Conservation (phyloP, 257 asterid species). For the Paulownia fortunei region DNA sequence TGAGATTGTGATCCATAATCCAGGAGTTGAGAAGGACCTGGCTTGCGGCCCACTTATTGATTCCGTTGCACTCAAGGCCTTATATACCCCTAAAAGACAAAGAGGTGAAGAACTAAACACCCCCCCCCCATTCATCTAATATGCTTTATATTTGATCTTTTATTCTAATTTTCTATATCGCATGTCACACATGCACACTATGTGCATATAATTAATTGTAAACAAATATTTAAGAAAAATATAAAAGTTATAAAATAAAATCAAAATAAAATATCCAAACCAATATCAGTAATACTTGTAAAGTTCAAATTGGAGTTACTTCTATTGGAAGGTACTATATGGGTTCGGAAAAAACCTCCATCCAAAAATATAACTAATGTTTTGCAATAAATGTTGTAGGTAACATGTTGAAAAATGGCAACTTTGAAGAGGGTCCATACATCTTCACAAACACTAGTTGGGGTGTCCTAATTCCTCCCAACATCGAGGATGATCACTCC, state of each 20-base stretch:
- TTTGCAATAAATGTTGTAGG: constrained; percentile 38
- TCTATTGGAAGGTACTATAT: no score
- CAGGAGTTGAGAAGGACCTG: constrained; percentile 62
- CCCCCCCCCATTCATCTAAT: neutral
- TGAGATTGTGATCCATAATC: constrained; percentile 63
- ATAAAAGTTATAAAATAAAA: no score
- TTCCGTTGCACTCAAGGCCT: constrained; percentile 70
- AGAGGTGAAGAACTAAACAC: no score
- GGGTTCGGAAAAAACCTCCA: no score
- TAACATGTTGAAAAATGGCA: constrained; percentile 73
- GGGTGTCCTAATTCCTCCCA: constrained; percentile 84
- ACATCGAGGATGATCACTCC: constrained; percentile 77
- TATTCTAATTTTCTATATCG: no score
- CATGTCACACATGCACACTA: no score
- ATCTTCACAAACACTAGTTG: constrained; percentile 61
- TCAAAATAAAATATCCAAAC: no score
- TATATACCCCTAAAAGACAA: constrained; percentile 45
- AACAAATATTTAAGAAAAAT: no score
- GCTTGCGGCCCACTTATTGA: constrained; percentile 77
- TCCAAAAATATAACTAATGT: neutral
- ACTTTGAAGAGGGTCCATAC: constrained; percentile 93
- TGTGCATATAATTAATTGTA: no score
- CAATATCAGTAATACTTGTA: no score
- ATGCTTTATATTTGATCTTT: no score
- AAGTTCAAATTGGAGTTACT: no score